Conservation (phyloP, 768 basidiomycete species). For the Lyophyllum decastes region DNA sequence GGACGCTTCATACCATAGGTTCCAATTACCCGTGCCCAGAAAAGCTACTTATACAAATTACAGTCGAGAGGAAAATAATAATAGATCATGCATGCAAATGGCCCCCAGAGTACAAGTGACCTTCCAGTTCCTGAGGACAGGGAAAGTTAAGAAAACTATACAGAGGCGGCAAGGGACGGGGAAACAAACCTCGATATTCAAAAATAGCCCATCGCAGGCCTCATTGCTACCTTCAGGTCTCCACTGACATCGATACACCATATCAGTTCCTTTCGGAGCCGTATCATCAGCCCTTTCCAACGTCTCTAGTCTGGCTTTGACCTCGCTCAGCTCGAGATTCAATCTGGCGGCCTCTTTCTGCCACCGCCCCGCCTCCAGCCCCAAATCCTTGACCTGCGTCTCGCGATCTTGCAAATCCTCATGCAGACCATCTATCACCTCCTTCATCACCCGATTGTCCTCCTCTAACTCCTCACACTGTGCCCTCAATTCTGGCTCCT, state of each 20-base stretch:
- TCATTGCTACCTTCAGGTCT: slow-evolving; percentile 26
- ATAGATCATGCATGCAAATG: slow-evolving; percentile 9
- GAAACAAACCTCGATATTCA: slow-evolving; percentile 30
- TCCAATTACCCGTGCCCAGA: neutral
- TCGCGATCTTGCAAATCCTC: slow-evolving; percentile 14
- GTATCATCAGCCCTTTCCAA: slow-evolving; percentile 16
- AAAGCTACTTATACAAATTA: neutral
- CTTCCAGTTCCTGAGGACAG: slow-evolving; percentile 26
- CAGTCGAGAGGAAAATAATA: neutral
- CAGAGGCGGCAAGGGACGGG: neutral
- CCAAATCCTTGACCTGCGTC: slow-evolving; percentile 15
- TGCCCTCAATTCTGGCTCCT: slow-evolving; percentile 50
- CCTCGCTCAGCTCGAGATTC: slow-evolving; percentile 26
- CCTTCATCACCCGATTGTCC: slow-evolving; percentile 23
- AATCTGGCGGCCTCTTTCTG: slow-evolving; percentile 21
- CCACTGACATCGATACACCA: slow-evolving; percentile 49
- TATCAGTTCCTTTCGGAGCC: slow-evolving; percentile 21
- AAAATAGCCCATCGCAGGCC: slow-evolving; percentile 35
- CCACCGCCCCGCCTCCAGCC: slow-evolving; percentile 7
- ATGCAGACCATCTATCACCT: slow-evolving; percentile 18
- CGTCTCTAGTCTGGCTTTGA: slow-evolving; percentile 24
- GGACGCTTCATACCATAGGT: neutral
- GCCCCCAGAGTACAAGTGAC: slow-evolving; percentile 8
- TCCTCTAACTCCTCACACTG: slow-evolving; percentile 34
- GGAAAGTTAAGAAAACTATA: neutral